These are phyloP conservation scores for Saccharomyces hybrid DNA, from an alignment of 1,139 yeast genomes.

Conservation along the genomic window DNA sequence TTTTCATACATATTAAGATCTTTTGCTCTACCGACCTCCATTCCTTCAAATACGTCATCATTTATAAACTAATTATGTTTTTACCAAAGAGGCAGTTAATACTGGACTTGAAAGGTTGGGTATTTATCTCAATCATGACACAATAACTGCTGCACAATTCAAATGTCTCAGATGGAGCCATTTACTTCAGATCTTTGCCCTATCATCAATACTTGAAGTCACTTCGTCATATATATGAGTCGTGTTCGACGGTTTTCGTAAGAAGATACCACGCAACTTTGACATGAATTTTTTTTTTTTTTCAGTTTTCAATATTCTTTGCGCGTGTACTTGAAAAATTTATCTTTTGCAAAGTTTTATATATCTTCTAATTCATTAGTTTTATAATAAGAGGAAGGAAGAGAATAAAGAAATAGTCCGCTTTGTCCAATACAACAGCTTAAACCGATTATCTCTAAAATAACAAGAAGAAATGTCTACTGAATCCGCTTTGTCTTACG, in stretches of 20 bases:
- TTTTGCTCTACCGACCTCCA: no score
- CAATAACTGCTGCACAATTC: no score
- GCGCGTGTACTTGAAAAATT: background rate
- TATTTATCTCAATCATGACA: no score
- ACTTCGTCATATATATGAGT: background rate
- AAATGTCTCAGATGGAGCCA: no score
- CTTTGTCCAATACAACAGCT: constrained; percentile 37
- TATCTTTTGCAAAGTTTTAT: background rate
- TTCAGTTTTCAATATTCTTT: background rate
- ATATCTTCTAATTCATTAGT: background rate
- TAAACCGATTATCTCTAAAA: constrained; percentile 49
- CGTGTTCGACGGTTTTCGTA: constrained; percentile 2
- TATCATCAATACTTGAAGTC: no score
- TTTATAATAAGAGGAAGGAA: background rate
- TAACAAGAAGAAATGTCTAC: constrained; percentile 50
- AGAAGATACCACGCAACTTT: constrained; percentile 7
- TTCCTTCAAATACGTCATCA: no score
- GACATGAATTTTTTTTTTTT: background rate
- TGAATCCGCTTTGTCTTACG: constrained; percentile 81
- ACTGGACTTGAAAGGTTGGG: no score
- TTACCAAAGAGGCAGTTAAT: no score
- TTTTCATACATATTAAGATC: no score
- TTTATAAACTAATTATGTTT: no score
- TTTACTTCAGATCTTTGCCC: no score
- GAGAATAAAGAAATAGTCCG: constrained; percentile 56